Evolutionary conservation across 768 basidiomycete species (phyloP), one percentile per base, ranked within the genome.

Genomic region (Pleurotus citrinopileatus): DNA sequence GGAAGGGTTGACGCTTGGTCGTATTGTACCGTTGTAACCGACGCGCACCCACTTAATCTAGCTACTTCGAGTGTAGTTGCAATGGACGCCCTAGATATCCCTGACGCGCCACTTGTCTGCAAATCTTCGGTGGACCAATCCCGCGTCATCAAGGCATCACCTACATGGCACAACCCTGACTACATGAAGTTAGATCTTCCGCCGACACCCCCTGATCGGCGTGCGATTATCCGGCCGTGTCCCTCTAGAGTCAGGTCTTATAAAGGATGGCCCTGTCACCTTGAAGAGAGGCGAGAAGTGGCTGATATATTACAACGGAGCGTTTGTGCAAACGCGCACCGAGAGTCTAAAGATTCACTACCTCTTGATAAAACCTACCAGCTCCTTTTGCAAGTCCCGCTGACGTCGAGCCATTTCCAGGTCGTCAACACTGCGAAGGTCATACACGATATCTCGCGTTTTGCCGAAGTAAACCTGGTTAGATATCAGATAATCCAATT

Each of bases 361-460:
- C 67, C 85, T 83, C 66, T 88, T 91, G 71, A 91, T 90, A 62
- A 92, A 83, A 13, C 91, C 88, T 43, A 86, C 89, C 52, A 98
- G 78, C 69, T 98, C 95, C 61, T 89, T 92, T 73, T 97, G 91
- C 48, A 98, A 72, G 61, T 94, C 89, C 53, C 84, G 82, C 67
- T 94, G 89, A 67, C 80, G 80, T 55, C 85, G 80, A 47, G 87
- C 86, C 63, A 85, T 84, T 66, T 92, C 93, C 46, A 94, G 76
- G 60, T 96, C 92, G 45, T 90, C 89, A 29, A 91, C 73, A 58
- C 90, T 93, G 46, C 96, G 82, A 51, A 99, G 79, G 65, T 97
- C 94, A 62, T 90, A 90, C 15, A 97, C 87, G 52, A 99, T 86
- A 67, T 99, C 95, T 58, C 91, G 87, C 45, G 96, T 98, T 75